phyloP scores from a whole-genome alignment of 2,329 filamentous ascomycete genomes.

The Massarina eburnea region DNA sequence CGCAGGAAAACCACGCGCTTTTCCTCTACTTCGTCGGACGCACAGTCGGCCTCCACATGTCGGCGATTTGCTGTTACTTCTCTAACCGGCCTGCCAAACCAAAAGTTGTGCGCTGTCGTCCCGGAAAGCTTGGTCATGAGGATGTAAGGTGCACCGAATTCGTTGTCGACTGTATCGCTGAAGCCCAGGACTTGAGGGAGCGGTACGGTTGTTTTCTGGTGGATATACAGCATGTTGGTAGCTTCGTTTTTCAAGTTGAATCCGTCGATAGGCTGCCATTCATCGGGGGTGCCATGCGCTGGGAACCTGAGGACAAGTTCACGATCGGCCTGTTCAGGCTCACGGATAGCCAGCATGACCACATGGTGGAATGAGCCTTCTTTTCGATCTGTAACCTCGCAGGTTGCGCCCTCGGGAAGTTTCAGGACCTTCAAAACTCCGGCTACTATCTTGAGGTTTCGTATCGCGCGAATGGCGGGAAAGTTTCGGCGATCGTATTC shows the following conservation, averaged over 20 bases:
- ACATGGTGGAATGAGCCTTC: too few relatives aligned
- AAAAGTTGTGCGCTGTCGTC: not conserved
- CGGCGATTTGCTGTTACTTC: not conserved
- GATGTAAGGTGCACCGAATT: not conserved
- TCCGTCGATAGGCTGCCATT: not conserved
- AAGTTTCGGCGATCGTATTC: too few relatives aligned
- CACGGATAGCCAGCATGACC: too few relatives aligned
- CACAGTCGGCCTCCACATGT: not conserved
- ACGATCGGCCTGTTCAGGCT: too few relatives aligned
- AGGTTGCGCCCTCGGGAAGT: too few relatives aligned
- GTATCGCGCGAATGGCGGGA: too few relatives aligned
- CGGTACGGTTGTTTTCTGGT: not conserved
- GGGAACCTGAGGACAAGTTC: not conserved
- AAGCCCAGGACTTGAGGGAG: not conserved
- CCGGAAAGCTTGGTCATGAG: conserved; percentile 1
- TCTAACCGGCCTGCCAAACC: not conserved
- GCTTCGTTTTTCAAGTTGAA: not conserved
- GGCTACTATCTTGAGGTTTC: too few relatives aligned
- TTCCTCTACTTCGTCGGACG: not conserved
- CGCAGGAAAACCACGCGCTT: conserved; percentile 2
- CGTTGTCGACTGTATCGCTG: not conserved
- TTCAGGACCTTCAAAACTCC: too few relatives aligned
- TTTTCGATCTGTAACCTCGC: too few relatives aligned
- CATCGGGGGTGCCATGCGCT: conserved; percentile 3
- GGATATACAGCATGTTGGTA: not conserved